phyloP scores from a whole-genome alignment of 148 eudicot genomes.

The Nyssa sinensis region DNA sequence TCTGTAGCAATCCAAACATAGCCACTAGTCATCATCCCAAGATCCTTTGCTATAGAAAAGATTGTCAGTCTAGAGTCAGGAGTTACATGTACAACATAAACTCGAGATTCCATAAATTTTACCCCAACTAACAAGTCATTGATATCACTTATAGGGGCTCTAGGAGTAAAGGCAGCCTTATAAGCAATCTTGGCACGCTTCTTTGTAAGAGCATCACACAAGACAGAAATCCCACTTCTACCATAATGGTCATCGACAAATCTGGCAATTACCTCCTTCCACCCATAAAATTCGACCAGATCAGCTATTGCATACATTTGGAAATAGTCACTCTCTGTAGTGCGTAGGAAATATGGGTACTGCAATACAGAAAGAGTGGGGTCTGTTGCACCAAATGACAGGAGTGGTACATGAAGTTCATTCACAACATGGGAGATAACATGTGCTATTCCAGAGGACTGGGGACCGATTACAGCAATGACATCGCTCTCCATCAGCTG shows the following conservation, averaged over 20 bases:
- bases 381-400: constrained; percentile 68
- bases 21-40: constrained; percentile 67
- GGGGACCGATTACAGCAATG: constrained; percentile 69
- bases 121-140: constrained; percentile 53
- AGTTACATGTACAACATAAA: constrained; percentile 78
- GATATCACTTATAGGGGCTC: constrained; percentile 46
- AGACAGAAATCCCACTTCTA: constrained; percentile 58
- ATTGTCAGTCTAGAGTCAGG: constrained; percentile 80
- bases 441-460: constrained; percentile 72
- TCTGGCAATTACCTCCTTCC: constrained; percentile 71
- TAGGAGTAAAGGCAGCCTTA: constrained; percentile 74
- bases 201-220: constrained; percentile 58
- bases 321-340: constrained; percentile 57
- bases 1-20: constrained; percentile 96
- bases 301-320: constrained; percentile 81
- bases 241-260: constrained; percentile 76
- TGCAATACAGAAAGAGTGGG: constrained; percentile 71
- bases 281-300: constrained; percentile 45
- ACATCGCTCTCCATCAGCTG: constrained; percentile 67
- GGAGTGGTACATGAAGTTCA: constrained; percentile 63
- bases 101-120: constrained; percentile 72
- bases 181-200: constrained; percentile 67
- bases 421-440: constrained; percentile 56
- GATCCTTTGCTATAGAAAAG: constrained; percentile 57
- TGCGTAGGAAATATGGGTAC: constrained; percentile 61